Evolutionary conservation across 345 rosid genomes (phyloP), one percentile per base, ranked within the genome.

Genomic region (Eucalyptus shirleyi): DNA sequence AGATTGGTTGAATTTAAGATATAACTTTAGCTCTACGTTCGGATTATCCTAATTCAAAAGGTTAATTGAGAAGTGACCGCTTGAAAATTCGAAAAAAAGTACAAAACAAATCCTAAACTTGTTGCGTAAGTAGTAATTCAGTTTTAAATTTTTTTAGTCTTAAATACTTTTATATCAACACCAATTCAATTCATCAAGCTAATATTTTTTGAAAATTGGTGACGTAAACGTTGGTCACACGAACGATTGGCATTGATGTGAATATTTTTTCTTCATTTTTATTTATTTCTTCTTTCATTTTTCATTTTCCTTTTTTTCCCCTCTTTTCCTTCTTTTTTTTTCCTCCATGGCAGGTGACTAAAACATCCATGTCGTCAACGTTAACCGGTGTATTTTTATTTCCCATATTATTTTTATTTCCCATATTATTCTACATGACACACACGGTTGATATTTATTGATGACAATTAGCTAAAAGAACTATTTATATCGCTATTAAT

Each of bases 161-260:
- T 53, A 53, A 5, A 19, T 53, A 19, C 9, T 51, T 51, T 51
- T 51, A 53, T 3, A 53, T 19, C 1, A 1, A 0, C 10, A 19
- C 2, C 0, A 53, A 7, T 53, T 53, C 10, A 53, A 0, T 53
- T 0, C 0, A 53, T 53, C 1, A 0, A 0, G 2, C 10, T 19
- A 53, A 1, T 53, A 3, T 53, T 6, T 50, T 50, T 4, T 0
- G 5, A 0, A 53, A 53, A 53, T 53, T 53, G 5, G 2, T 19
- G 4, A 53, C 0, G 5, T 53, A 53, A 1, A 18, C 4, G 37
- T 4, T 37, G 37, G 37, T 37, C 37, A 37, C 40, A 37, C 40
- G 5, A 4, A 37, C 1, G 2, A 7, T 7, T 18, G 9, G 4
- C 2, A 18, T 18, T 18, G 23, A 51, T 51, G 4, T 18, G 0